These are phyloP conservation scores for Verticillium tricorpus DNA, from an alignment of 2,329 filamentous ascomycete species.

Conservation along the genomic window DNA sequence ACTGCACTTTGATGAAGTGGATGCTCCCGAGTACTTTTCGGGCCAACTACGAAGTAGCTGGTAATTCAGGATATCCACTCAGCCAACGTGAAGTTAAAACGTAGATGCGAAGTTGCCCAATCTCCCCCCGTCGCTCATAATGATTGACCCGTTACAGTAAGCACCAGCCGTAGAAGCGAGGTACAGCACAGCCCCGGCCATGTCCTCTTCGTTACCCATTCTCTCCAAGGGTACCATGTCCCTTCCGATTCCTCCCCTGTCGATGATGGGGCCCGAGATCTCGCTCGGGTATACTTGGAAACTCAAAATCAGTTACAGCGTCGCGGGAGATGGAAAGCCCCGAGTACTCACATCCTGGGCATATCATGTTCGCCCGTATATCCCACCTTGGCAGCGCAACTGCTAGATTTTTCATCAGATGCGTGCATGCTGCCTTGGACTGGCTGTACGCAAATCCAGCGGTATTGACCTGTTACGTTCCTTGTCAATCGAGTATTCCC, in stretches of 20 bases:
- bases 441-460: slow-evolving; percentile 75
- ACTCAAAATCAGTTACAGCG: slow-evolving; percentile 4
- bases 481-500: neutral
- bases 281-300: slow-evolving; percentile 54
- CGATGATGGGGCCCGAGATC: slow-evolving; percentile 47
- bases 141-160: slow-evolving; percentile 59
- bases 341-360: slow-evolving; percentile 38
- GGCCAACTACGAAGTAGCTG: too few species aligned
- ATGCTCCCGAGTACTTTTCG: too few species aligned
- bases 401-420: slow-evolving; percentile 66
- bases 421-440: slow-evolving; percentile 69
- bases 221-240: slow-evolving; percentile 50
- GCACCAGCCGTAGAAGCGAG: slow-evolving; percentile 59
- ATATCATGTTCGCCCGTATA: slow-evolving; percentile 48
- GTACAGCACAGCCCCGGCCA: slow-evolving; percentile 61
- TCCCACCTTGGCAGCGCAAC: slow-evolving; percentile 57
- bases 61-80: too few species aligned
- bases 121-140: slow-evolving; percentile 60
- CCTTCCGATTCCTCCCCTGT: slow-evolving; percentile 29
- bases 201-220: slow-evolving; percentile 52
- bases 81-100: slow-evolving; percentile 29
- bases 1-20: too few species aligned
- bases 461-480: slow-evolving; percentile 34
- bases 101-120: slow-evolving; percentile 50
- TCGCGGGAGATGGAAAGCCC: slow-evolving; percentile 9